Conservation (phyloP, 1,139 yeast species). For the Maudiozyma humilis region DNA sequence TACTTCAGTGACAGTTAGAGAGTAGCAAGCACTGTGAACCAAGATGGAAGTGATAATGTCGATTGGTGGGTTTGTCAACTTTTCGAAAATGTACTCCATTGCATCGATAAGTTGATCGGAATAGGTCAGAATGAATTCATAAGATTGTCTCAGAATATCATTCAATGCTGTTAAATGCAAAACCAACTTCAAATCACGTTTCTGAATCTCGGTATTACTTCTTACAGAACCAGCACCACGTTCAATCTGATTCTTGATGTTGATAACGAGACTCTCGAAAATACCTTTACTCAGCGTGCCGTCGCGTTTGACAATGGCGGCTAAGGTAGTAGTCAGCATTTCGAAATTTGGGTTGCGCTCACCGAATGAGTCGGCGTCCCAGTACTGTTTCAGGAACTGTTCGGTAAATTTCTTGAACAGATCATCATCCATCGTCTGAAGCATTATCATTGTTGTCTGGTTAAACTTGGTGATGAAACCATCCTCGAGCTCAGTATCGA, state of each 20-base stretch:
- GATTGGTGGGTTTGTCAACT: slow-evolving; percentile 63
- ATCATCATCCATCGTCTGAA: slow-evolving; percentile 64
- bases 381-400: slow-evolving; percentile 47
- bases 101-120: slow-evolving; percentile 44
- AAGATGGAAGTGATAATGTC: slow-evolving; percentile 39
- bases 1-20: slow-evolving; percentile 56
- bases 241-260: slow-evolving; percentile 58
- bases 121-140: slow-evolving; percentile 40
- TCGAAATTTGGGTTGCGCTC: slow-evolving; percentile 30
- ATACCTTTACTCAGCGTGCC: slow-evolving; percentile 33
- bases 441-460: slow-evolving; percentile 56
- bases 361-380: slow-evolving; percentile 52
- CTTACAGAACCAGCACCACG: slow-evolving; percentile 80
- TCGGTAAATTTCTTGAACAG: slow-evolving; percentile 37
- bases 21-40: slow-evolving; percentile 58
- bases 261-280: slow-evolving; percentile 21
- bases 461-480: slow-evolving; percentile 39
- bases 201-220: slow-evolving; percentile 59
- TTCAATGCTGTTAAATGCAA: slow-evolving; percentile 67
- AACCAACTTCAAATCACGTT: slow-evolving; percentile 71
- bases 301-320: slow-evolving; percentile 57
- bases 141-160: slow-evolving; percentile 67
- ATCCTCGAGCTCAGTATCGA: slow-evolving; percentile 69
- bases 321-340: slow-evolving; percentile 52
- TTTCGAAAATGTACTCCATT: slow-evolving; percentile 44